Conservation (phyloP, 805 yeast genomes). For the Kluyveromyces starmeri region DNA sequence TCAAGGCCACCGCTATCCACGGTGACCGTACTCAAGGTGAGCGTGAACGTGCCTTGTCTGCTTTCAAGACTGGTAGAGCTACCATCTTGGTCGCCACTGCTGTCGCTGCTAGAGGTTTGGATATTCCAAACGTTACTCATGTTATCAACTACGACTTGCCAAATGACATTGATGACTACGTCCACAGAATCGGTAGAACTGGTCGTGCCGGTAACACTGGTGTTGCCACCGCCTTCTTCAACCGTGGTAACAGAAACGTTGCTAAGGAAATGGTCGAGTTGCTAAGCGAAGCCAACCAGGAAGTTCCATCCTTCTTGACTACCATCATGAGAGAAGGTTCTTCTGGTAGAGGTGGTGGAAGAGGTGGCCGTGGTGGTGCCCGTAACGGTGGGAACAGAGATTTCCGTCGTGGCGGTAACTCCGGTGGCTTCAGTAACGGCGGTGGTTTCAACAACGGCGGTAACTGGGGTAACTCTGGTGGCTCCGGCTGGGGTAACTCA, state of each 20-base stretch:
- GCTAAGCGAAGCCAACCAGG: constrained; percentile 94
- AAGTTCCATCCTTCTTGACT: constrained; percentile 82
- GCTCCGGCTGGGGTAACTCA: constrained; percentile 18
- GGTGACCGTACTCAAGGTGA: constrained; percentile 98
- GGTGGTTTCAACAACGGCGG: constrained; percentile 24
- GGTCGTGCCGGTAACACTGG: constrained; percentile 98
- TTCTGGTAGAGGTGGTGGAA: constrained; percentile 44
- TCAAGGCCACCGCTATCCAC: constrained; percentile 97
- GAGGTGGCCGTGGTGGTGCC: constrained; percentile 44
- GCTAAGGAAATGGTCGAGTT: constrained; percentile 82
- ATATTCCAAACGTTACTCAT: constrained; percentile 97
- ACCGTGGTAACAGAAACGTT: constrained; percentile 87
- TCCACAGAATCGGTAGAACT: constrained; percentile 98
- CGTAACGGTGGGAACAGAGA: constrained; percentile 38
- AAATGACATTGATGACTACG: constrained; percentile 95
- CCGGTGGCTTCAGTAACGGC: constrained; percentile 9
- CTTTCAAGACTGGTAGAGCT: constrained; percentile 85
- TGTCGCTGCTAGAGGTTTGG: constrained; percentile 99
- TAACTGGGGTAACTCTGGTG: constrained; percentile 27
- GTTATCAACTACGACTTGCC: constrained; percentile 99
- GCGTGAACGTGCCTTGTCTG: constrained; percentile 94
- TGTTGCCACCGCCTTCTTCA: constrained; percentile 97
- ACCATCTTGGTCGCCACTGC: constrained; percentile 98
- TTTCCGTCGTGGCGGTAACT: constrained; percentile 36
- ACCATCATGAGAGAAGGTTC: constrained; percentile 71